phyloP scores from a whole-genome alignment of 2,329 filamentous ascomycete genomes.

The Arthroderma sp. region DNA sequence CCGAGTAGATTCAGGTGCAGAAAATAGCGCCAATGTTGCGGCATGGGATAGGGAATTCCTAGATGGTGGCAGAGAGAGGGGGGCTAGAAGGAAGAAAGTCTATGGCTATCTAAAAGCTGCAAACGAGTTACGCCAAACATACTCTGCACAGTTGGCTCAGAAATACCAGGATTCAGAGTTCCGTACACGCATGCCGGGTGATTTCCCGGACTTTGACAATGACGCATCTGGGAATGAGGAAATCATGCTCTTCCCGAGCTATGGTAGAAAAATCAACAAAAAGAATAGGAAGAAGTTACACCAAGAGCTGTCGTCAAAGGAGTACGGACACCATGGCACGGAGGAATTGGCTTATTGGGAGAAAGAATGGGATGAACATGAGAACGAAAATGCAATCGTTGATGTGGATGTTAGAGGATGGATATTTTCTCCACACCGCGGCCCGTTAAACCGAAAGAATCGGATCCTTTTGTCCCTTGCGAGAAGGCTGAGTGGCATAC shows the following conservation, averaged over 20 bases:
- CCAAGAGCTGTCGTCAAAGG: conserved; percentile 11
- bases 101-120: conserved; percentile 59
- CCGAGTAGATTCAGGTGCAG: not conserved
- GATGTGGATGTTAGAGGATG: conserved; percentile 93
- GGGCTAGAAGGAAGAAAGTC: conserved; percentile 63
- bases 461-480: conserved; percentile 76
- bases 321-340: conserved; percentile 26
- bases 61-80: conserved; percentile 41
- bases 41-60: conserved; percentile 14
- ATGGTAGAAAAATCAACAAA: conserved; percentile 60
- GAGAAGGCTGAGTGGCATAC: conserved; percentile 74
- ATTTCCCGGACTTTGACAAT: conserved; percentile 76
- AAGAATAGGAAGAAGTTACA: conserved; percentile 20
- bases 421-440: conserved; percentile 77
- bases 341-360: conserved; percentile 63
- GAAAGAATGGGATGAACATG: conserved; percentile 62
- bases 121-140: conserved; percentile 57
- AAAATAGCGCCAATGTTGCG: conserved; percentile 12
- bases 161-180: conserved; percentile 34
- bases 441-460: conserved; percentile 76
- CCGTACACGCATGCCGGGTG: conserved; percentile 49
- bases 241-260: conserved; percentile 90
- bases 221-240: conserved; percentile 70
- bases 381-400: conserved; percentile 73
- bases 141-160: conserved; percentile 43